Base-by-base conservation (phyloP, 192 early-diverging fungal species). In the Linnemannia elongata region DNA sequence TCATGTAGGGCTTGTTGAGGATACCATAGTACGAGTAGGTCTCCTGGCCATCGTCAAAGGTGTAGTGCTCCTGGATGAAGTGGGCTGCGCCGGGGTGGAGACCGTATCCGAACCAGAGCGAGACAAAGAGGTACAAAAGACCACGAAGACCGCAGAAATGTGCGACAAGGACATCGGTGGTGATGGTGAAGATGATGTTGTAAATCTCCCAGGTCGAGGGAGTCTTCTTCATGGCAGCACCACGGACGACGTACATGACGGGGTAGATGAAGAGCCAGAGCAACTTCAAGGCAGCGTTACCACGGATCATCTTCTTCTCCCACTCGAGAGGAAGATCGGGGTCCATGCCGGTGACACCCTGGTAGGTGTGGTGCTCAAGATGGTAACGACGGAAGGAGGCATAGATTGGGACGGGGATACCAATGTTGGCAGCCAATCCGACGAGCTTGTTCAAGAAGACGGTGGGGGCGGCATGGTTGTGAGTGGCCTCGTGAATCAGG, bases 51-150 rank as follows among this genome's bases (percentile, higher is more conserved):
- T 97, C 94, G 63, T 94, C 94, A 92, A 97, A 97, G 4, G 96
- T 97, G 88, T 97, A 99, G 90, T 99, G 98, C 91, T 99, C 98
- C 90, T 97, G 96, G 82, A 99, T 94, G 76, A 99, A 99, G 88
- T 99, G 98, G 36, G 95, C 98, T 10, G 98, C 97, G 20, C 95
- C 96, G 13, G 97, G 97, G 86, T 99, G 98, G 36, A 98, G 87
- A 35, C 94, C 94, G 83, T 96, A 97, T 27, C 97, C 97, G 76
- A 98, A 91, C 89, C 94, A 94, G 42, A 96, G 88, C 24, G 94
- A 95, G 38, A 91, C 68, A 68, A 93, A 88, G 35, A 97, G 89
- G 79, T 96, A 97, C 41, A 93, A 52, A 24, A 96, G 74, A 13
- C 95, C 95, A 82, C 91, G 90, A 47, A 76, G 72, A 4, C 95